phyloP scores from a whole-genome alignment of 2,329 filamentous ascomycete genomes.

The Septoria petroselini region DNA sequence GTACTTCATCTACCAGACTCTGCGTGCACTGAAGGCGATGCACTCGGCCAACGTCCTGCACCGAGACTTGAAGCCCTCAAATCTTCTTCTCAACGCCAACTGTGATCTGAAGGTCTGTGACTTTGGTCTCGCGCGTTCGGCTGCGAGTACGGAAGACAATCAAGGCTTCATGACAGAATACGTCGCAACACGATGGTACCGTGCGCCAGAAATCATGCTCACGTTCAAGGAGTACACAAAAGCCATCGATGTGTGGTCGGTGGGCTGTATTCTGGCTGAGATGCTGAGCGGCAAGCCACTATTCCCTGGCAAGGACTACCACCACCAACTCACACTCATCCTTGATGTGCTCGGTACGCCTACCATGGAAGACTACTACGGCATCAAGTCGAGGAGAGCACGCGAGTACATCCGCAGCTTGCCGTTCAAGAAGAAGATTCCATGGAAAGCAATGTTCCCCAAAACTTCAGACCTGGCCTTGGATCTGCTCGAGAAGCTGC shows the following conservation, averaged over 20 bases:
- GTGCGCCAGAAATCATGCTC: slow-evolving; percentile 98
- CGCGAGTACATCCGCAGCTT: slow-evolving; percentile 97
- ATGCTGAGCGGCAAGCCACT: slow-evolving; percentile 98
- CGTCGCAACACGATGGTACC: slow-evolving; percentile 97
- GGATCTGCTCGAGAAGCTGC: slow-evolving; percentile 88
- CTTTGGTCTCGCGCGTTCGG: slow-evolving; percentile 88
- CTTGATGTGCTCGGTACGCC: slow-evolving; percentile 95
- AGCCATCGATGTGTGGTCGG: slow-evolving; percentile 98
- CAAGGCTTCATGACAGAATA: slow-evolving; percentile 99
- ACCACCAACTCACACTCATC: slow-evolving; percentile 96
- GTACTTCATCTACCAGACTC: slow-evolving; percentile 99
- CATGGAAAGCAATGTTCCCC: slow-evolving; percentile 93
- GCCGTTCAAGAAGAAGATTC: slow-evolving; percentile 99
- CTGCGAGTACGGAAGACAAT: slow-evolving; percentile 96
- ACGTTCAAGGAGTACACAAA: slow-evolving; percentile 99
- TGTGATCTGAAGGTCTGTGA: slow-evolving; percentile 99
- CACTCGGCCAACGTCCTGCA: slow-evolving; percentile 98
- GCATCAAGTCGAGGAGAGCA: slow-evolving; percentile 96
- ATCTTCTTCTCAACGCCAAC: slow-evolving; percentile 94
- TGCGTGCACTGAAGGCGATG: slow-evolving; percentile 97
- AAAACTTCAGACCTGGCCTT: slow-evolving; percentile 98
- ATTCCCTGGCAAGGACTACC: slow-evolving; percentile 98
- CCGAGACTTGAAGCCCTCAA: slow-evolving; percentile 95
- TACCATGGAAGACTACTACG: slow-evolving; percentile 99
- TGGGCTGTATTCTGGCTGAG: slow-evolving; percentile 95